A percentile compares a stretch with the other conserved stretches of the same genome.
phyloP scores from a whole-genome alignment of 1,139 yeast genomes.

The Pichia sp. region DNA sequence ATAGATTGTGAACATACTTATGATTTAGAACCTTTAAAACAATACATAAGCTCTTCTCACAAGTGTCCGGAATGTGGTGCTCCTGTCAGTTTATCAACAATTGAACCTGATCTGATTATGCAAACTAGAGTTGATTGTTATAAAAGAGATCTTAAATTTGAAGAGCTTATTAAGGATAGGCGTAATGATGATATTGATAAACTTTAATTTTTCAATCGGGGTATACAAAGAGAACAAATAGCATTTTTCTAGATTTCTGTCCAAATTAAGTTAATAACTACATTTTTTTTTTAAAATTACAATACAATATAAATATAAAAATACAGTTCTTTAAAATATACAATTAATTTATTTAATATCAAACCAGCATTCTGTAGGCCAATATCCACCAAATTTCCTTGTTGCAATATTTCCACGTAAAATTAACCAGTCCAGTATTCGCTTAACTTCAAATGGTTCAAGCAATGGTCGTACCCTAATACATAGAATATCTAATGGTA shows the following conservation, averaged over 20 bases:
- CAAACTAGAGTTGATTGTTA: conserved; percentile 41
- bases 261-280: no score
- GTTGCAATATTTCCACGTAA: conserved; percentile 35
- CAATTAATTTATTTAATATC: conserved; percentile 2
- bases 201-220: conserved; percentile 5
- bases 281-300: not conserved
- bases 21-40: conserved; percentile 41
- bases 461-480: conserved; percentile 37
- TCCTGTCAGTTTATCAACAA: conserved; percentile 28
- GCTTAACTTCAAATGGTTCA: conserved; percentile 43
- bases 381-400: conserved; percentile 42
- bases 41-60: conserved; percentile 26
- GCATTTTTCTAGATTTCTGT: no score
- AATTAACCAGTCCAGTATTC: conserved; percentile 53
- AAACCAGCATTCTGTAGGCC: conserved; percentile 50
- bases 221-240: not conserved
- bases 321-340: not conserved
- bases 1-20: conserved; percentile 53
- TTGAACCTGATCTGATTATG: conserved; percentile 45
- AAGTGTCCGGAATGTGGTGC: conserved; percentile 49
- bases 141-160: conserved; percentile 22
- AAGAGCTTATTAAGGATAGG: conserved; percentile 17
- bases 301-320: not conserved
- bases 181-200: conserved; percentile 20
- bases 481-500: conserved; percentile 34